These are phyloP conservation scores for Elsinoe arachidis DNA, from an alignment of 2,329 filamentous ascomycete species.

Conservation along the genomic window DNA sequence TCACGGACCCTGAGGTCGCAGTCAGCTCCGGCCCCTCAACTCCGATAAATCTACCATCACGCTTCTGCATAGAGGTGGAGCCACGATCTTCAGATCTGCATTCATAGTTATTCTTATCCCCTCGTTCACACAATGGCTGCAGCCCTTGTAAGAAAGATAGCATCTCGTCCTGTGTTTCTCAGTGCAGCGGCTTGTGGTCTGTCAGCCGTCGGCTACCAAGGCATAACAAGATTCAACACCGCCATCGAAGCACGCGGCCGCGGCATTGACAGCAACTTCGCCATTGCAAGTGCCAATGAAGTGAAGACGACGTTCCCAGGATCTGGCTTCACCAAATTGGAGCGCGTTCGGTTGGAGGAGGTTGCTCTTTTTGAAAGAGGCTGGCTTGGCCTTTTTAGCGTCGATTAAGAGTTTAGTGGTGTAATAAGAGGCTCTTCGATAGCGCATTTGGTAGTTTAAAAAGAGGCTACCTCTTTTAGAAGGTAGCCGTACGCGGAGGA, in stretches of 20 bases:
- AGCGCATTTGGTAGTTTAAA: no score
- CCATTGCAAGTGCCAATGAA: neutral
- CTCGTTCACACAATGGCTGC: neutral
- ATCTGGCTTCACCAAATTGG: conserved; percentile 38
- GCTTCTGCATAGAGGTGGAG: no score
- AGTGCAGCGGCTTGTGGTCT: neutral
- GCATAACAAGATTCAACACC: neutral
- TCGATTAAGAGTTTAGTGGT: no score
- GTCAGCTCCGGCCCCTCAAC: neutral
- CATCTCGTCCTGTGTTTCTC: neutral
- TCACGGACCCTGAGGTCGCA: neutral
- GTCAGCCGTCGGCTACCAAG: neutral
- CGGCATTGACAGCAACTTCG: neutral
- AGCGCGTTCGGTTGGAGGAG: no score
- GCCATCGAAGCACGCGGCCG: neutral
- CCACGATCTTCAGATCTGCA: no score
- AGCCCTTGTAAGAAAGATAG: neutral
- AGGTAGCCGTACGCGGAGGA: no score
- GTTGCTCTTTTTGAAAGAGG: no score
- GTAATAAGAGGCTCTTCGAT: no score
- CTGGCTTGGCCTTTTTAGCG: no score
- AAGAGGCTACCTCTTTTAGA: no score
- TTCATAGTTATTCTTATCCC: no score
- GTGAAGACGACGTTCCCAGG: conserved; percentile 14
- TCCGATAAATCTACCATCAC: neutral